Evolutionary conservation across 2,329 filamentous ascomycete genomes (phyloP).

Genomic region (Aspergillus latus): DNA sequence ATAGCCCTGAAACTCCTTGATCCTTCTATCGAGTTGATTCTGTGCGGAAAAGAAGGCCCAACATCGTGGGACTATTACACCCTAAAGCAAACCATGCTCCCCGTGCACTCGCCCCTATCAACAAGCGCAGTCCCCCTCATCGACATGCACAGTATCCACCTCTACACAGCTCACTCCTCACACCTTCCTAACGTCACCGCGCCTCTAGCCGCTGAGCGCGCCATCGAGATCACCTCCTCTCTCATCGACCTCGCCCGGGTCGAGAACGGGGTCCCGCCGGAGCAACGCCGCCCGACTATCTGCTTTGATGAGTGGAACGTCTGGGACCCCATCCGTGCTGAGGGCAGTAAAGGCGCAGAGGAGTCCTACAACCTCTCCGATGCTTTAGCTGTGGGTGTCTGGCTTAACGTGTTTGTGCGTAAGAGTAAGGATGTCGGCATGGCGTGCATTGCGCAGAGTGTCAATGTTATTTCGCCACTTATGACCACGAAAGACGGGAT

Average conservation of each 20-base stretch:
- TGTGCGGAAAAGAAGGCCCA: slow-evolving; percentile 71
- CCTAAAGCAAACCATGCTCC: slow-evolving; percentile 65
- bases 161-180: slow-evolving; percentile 66
- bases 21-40: slow-evolving; percentile 66
- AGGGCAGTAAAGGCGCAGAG: slow-evolving; percentile 70
- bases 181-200: slow-evolving; percentile 60
- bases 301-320: slow-evolving; percentile 88
- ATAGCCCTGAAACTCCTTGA: slow-evolving; percentile 52
- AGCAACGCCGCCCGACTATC: slow-evolving; percentile 65
- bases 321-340: slow-evolving; percentile 71
- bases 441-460: slow-evolving; percentile 75
- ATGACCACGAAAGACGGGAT: slow-evolving; percentile 68
- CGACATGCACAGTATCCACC: slow-evolving; percentile 79
- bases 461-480: slow-evolving; percentile 75
- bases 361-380: slow-evolving; percentile 74
- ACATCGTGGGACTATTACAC: slow-evolving; percentile 72
- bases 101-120: slow-evolving; percentile 44
- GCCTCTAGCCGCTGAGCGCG: slow-evolving; percentile 68
- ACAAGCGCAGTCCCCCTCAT: slow-evolving; percentile 52
- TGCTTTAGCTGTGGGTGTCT: slow-evolving; percentile 71
- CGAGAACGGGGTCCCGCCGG: slow-evolving; percentile 58
- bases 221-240: slow-evolving; percentile 67
- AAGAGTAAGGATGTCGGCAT: slow-evolving; percentile 71
- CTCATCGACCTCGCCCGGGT: slow-evolving; percentile 73
- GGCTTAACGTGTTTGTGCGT: slow-evolving; percentile 74